Evolutionary conservation across 108 stramenopile species (phyloP), one percentile per base, ranked within the genome.

Genomic region (Thalassiosira profunda): DNA sequence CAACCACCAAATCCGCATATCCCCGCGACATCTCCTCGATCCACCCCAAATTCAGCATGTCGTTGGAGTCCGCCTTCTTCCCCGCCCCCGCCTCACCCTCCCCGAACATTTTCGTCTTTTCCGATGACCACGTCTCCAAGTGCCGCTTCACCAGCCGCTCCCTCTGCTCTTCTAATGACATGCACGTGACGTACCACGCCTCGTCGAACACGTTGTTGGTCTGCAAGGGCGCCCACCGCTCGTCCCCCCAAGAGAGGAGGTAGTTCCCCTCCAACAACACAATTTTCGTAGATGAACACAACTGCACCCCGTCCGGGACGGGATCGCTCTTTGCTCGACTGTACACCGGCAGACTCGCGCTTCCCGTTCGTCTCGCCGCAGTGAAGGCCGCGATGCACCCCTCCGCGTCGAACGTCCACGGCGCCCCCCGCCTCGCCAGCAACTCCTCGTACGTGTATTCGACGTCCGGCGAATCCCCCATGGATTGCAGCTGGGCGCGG

Each of bases 231-330:
- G 57, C 53, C 88, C 88, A 89, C 18, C 84, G 60, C n/a, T 49
- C 18, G 42, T 76, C 79, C 9, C 78, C 59, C 77, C 82, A 71
- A 25, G 55, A 40, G 26, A 72, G 23, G 1, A 92, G 54, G 62
- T 92, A 92, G 53, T 84, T 81, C 11, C 90, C 90, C 68, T 92
- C 90, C 37, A 87, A 54, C 8, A 92, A 29, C 0, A 92, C 86
- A 41, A 92, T 70, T 31, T 81, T 74, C 31, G 85, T 82, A 9
- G 51, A 15, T 25, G 29, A 41, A 30, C 69, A 42, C 1, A 92
- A 43, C 3, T 8, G 25, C 3, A 86, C 78, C 1, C 70, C 74
- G 49, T 82, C 69, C 5, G 52, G 54, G 20, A 85, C 74, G 12
- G 90, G 90, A 66, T 92, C 90, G 12, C 82, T 81, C 9, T 76